These are phyloP conservation scores for Leishmania mexicana DNA, from an alignment of 208 protist species.

Conservation along the genomic window DNA sequence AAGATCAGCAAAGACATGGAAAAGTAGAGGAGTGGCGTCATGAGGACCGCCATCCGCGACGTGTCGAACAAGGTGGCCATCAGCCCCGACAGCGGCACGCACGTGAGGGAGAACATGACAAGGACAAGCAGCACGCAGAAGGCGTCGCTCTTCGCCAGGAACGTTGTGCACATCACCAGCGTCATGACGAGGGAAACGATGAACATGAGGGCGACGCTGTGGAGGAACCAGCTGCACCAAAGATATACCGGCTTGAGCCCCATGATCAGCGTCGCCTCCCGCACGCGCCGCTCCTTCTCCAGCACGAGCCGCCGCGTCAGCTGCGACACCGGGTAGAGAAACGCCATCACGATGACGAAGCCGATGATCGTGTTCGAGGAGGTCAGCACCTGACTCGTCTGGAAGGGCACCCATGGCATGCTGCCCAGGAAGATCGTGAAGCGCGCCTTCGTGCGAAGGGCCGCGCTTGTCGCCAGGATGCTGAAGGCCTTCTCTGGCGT, in stretches of 20 bases:
- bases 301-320: constrained; percentile 69
- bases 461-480: constrained; percentile 30
- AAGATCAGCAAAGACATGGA: constrained; percentile 33
- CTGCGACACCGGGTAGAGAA: constrained; percentile 35
- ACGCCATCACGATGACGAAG: constrained; percentile 58
- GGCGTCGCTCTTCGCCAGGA: constrained; percentile 41
- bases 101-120: constrained; percentile 54
- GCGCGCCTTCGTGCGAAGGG: neutral
- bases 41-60: constrained; percentile 48
- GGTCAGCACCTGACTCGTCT: neutral
- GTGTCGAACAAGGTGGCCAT: constrained; percentile 67
- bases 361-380: constrained; percentile 24
- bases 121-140: constrained; percentile 50
- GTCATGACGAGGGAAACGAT: constrained; percentile 19
- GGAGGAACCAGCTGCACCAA: constrained; percentile 53
- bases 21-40: constrained; percentile 76
- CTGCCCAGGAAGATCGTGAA: neutral
- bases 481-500: neutral
- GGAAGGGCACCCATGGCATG: constrained; percentile 20
- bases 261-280: constrained; percentile 87
- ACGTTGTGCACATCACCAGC: constrained; percentile 50
- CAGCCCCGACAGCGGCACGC: constrained; percentile 49
- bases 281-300: constrained; percentile 80
- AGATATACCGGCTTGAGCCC: constrained; percentile 46
- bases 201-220: constrained; percentile 49